Percentiles rank a stretch among this genome's conserved stretches.
phyloP scores from a whole-genome alignment of 345 rosid genomes.

The rapeseed (Brassica napus) region DNA sequence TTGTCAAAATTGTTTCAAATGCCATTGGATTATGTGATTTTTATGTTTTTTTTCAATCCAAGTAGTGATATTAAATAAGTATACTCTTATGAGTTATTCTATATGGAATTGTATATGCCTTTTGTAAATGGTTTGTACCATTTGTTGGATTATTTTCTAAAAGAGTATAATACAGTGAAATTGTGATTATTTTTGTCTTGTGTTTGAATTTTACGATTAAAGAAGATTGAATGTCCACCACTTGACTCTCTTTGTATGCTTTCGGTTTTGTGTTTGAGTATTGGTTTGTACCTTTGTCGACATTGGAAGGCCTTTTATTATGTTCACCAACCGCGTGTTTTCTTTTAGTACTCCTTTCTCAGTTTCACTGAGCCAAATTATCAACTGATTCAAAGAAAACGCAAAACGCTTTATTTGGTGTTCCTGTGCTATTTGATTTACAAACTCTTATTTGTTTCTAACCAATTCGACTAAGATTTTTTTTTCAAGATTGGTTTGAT shows the following conservation, averaged over 20 bases:
- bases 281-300: conserved; percentile 26
- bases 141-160: neutral
- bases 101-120: neutral
- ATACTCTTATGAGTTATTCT: too few species aligned
- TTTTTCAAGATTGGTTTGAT: neutral
- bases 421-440: neutral
- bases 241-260: neutral
- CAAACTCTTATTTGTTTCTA: neutral
- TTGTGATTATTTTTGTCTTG: neutral
- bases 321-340: conserved; percentile 30
- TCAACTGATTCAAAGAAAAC: neutral
- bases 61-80: too few species aligned
- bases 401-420: neutral
- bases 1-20: neutral
- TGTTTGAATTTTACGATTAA: neutral
- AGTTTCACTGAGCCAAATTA: neutral
- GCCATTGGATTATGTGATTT: neutral
- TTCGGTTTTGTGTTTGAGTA: conserved; percentile 6
- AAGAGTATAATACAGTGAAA: neutral
- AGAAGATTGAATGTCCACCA: neutral
- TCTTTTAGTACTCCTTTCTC: neutral
- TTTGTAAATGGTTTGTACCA: neutral
- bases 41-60: too few species aligned
- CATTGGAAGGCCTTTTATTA: conserved; percentile 17
- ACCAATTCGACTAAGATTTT: neutral